Evolutionary conservation across 768 basidiomycete species (phyloP).

Genomic region (Xerocomellus dryophilus): DNA sequence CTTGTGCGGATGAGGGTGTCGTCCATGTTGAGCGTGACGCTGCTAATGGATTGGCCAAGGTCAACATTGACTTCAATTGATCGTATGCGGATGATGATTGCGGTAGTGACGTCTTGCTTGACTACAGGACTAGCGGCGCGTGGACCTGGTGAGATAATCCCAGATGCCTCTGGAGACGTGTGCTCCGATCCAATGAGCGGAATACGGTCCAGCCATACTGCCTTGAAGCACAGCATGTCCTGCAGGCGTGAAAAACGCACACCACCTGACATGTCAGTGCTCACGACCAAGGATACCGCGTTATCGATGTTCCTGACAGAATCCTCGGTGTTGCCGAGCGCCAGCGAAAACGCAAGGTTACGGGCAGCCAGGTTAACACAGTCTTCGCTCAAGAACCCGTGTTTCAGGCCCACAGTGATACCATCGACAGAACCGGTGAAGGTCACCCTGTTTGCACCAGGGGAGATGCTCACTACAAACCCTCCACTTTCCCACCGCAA

Average conservation of each 20-base stretch:
- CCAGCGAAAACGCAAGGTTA: constrained; percentile 76
- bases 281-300: constrained; percentile 72
- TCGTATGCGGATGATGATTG: constrained; percentile 67
- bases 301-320: constrained; percentile 37
- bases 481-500: constrained; percentile 94
- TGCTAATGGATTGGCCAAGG: constrained; percentile 82
- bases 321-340: constrained; percentile 54
- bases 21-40: constrained; percentile 60
- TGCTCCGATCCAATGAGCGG: constrained; percentile 59
- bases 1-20: constrained; percentile 64
- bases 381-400: constrained; percentile 82
- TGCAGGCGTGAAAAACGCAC: constrained; percentile 84
- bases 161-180: constrained; percentile 19
- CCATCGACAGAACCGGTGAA: constrained; percentile 82
- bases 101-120: constrained; percentile 53
- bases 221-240: constrained; percentile 92
- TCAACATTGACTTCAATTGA: constrained; percentile 73
- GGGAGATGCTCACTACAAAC: constrained; percentile 75
- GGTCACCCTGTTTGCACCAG: constrained; percentile 65
- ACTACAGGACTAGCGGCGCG: constrained; percentile 8
- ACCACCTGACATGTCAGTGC: constrained; percentile 78
- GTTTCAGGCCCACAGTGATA: constrained; percentile 75
- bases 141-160: constrained; percentile 16
- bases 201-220: constrained; percentile 89
- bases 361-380: constrained; percentile 77